Evolutionary conservation across 371 early-diverging fungal species (phyloP), one percentile per base, ranked within the genome.

Genomic region (Coemansia sp.): DNA sequence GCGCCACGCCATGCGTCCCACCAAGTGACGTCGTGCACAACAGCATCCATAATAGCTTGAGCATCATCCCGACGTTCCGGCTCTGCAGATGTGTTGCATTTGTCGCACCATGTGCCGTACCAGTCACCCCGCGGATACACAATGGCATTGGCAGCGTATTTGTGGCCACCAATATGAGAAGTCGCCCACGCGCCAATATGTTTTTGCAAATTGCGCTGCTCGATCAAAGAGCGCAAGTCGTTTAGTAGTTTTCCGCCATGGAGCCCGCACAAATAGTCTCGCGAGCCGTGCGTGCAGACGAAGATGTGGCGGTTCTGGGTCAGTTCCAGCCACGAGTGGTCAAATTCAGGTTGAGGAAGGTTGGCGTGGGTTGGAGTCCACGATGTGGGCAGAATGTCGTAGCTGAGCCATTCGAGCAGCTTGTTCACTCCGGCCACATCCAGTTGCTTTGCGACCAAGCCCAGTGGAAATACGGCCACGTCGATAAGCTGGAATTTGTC

Each of bases 1-100:
- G 77, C 77, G 16, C 78, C 78, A 21, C 78, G 63, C 78, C 78
- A 77, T 5, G 73, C 70, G 16, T 74, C 77, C 78, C 78, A 77
- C 78, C 78, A 77, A 4, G 76, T 67, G 11, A 54, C 40, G 14
- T 76, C 61, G 42, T 61, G 50, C 5, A 68, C 52, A 0, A 59
- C 74, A 24, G 68, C 68, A 14, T 72, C 66, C 1, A 76, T 22
- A 18, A 76, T 61, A 4, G 77, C 68, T 22, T 62, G 52, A 1
- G 77, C 72, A 34, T 72, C 68, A 11, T 59, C 60, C 2, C 11
- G 34, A 13, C 58, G 27, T 13, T 45, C 16, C 26, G 55, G 34
- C n/a, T n/a, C 18, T n/a, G 50, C 29, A 14, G 22, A 21, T 4
- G 68, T 56, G 6, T 57, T 24, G 47, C 68, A 76, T 18, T 34